A percentile compares a stretch with the other conserved stretches of the same genome.
These are phyloP conservation scores for Russula emetica DNA, from an alignment of 768 basidiomycete species.

Conservation along the genomic window DNA sequence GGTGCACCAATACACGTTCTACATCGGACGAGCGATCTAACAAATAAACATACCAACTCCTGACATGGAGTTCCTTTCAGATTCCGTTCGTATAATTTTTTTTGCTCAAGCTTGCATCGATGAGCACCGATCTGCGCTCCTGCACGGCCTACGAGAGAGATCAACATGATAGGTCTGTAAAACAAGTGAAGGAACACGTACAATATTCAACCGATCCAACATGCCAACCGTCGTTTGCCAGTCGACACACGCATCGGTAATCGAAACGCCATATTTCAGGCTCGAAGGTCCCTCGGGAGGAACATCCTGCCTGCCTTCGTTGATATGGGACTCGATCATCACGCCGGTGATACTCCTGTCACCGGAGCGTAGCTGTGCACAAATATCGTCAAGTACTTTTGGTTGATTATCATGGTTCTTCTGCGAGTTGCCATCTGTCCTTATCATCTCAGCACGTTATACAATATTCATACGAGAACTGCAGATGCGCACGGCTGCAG, in stretches of 20 bases:
- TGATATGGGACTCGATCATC: slow-evolving; percentile 96
- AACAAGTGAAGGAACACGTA: slow-evolving; percentile 25
- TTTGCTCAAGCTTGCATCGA: slow-evolving; percentile 11
- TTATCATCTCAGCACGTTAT: background rate
- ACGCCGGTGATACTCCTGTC: slow-evolving; percentile 79
- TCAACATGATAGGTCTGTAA: background rate
- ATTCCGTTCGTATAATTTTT: background rate
- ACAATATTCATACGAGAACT: background rate
- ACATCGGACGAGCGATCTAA: background rate
- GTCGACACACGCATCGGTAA: slow-evolving; percentile 90
- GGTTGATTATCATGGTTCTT: slow-evolving; percentile 95
- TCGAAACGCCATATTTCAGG: slow-evolving; percentile 78
- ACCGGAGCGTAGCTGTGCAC: slow-evolving; percentile 68
- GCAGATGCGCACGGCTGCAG: slow-evolving; percentile 43
- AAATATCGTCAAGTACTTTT: slow-evolving; percentile 66
- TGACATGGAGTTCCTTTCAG: background rate
- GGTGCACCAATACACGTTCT: background rate
- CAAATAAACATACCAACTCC: background rate
- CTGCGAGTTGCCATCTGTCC: slow-evolving; percentile 85
- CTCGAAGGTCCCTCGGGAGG: slow-evolving; percentile 59
- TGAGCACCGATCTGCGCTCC: slow-evolving; percentile 14
- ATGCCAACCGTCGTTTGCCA: slow-evolving; percentile 76
- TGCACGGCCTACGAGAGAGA: slow-evolving; percentile 15
- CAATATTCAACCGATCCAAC: slow-evolving; percentile 66
- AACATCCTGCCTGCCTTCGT: slow-evolving; percentile 86